Base-by-base conservation (phyloP, 106 monocot genomes). In the Phalaenopsis aphrodite region DNA sequence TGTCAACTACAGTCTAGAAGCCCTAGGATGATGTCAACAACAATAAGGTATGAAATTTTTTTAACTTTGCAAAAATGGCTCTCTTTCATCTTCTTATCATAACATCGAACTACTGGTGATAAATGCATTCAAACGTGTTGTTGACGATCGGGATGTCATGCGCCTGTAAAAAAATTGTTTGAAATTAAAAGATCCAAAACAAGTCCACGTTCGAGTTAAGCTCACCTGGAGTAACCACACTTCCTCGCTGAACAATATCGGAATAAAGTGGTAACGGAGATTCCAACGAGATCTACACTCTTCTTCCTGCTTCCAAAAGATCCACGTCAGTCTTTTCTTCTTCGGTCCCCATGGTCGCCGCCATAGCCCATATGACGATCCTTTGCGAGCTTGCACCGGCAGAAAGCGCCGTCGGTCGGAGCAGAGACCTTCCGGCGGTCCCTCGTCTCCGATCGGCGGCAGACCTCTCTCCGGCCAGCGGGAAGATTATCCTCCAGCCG, bases 401-500 rank as follows among this genome's bases (percentile, higher is more conserved):
- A 2, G 74, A 72, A 84, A 71, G 84, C 18, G 41, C 76, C 73
- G 73, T 12, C 45, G 65, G 57, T 52, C 42, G 43, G 41, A 72
- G 14, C 41, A 76, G 38, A 43, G 8, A 52, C 55, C 30, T 39
- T 56, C 19, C 85, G 61, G 73, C 71, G 24, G 23, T 74, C 45
- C 48, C 30, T 6, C 58, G 78, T 42, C 43, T 41, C 14, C 43
- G 81, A 64, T 78, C 82, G 17, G 76, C 79, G 11, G 80, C 71
- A 12, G 82, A 79, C 5, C 5, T 52, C 58, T 18, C 56, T 9
- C 76, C 75, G 8, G 77, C n/a, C 10, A 78, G 68, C 8, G 83
- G 58, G 75, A 88, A 88, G 75, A 79, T 88, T 80, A 23, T 81
- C 65, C 89, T 87, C 37, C 89, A 87, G 82, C 89, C 87, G 8